A percentile compares a stretch with the other conserved stretches of the same genome.
Evolutionary conservation across 495 filamentous ascomycete species (phyloP).

Genomic region (Hyphodiscus hymeniophilus): DNA sequence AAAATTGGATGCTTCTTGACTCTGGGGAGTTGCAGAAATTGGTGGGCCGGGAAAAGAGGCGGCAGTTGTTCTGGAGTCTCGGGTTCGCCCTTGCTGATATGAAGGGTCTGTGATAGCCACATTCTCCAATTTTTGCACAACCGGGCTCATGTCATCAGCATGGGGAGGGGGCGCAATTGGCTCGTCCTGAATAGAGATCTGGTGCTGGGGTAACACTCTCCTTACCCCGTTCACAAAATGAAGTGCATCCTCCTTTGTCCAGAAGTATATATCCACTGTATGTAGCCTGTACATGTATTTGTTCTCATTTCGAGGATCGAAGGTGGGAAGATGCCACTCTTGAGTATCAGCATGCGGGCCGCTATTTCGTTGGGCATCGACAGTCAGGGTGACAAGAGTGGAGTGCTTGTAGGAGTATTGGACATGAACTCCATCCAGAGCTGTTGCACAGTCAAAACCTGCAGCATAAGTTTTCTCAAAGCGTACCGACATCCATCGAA

Average conservation of each 20-base stretch:
- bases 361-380: slow-evolving; percentile 41
- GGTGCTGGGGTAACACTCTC: slow-evolving; percentile 48
- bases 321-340: slow-evolving; percentile 74
- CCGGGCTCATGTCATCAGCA: slow-evolving; percentile 55
- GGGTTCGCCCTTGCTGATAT: slow-evolving; percentile 47
- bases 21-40: slow-evolving; percentile 27
- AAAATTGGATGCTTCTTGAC: slow-evolving; percentile 36
- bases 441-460: slow-evolving; percentile 29
- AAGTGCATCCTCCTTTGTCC: slow-evolving; percentile 66
- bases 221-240: slow-evolving; percentile 61
- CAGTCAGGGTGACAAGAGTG: slow-evolving; percentile 64
- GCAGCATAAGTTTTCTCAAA: not conserved
- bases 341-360: slow-evolving; percentile 28
- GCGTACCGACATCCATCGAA: slow-evolving; percentile 68
- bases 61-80: slow-evolving; percentile 35
- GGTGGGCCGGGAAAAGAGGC: slow-evolving; percentile 20
- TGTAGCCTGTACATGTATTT: slow-evolving; percentile 70
- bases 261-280: slow-evolving; percentile 85
- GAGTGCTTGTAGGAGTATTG: slow-evolving; percentile 72
- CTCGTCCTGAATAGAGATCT: slow-evolving; percentile 51
- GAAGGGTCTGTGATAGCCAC: slow-evolving; percentile 62
- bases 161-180: slow-evolving; percentile 40
- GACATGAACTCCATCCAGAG: slow-evolving; percentile 55
- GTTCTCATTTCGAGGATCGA: slow-evolving; percentile 58
- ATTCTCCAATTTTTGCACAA: slow-evolving; percentile 79